Evolutionary conservation across 192 early-diverging fungal species (phyloP), one percentile per base, ranked within the genome.

Genomic region (Linnemannia schmuckeri): DNA sequence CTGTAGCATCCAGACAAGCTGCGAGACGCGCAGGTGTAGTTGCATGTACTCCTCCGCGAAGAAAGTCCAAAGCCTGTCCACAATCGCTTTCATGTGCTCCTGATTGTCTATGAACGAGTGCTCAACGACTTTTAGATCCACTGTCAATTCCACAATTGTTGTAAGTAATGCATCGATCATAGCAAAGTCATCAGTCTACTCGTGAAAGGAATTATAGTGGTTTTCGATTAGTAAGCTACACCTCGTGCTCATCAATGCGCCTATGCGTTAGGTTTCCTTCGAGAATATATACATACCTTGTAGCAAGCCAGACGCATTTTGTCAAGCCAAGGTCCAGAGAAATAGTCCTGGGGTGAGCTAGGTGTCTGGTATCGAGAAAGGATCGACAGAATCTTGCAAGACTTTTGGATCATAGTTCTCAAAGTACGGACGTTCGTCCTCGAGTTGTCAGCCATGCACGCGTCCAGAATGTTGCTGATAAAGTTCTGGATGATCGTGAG

Each of bases 1-100:
- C 77, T 89, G 83, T 66, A 97, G 85, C 69, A 89, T 76, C 91
- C 93, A 96, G 37, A 97, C 82, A 1, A 97, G 87, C 47, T 96
- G 89, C 0, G 94, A 91, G 1, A 91, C 91, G 10, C 93, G 91
- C 18, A 90, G 79, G 74, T 97, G 96, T 47, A 92, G 82, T 0
- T 91, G 72, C 49, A 90, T 79, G 20, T 89, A 85, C 24, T 90
- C 89, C 5, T 95, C 90, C 13, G 88, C 83, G 27, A 98, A 84
- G 68, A 92, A 94, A 8, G 76, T 76, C 97, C 97, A 98, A 22
- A 93, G 82, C 77, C 88, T 91, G 66, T 91, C 88, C 35, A 93
- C 82, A n/a, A 93, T 90, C 3, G 68, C 55, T 24, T 81, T 77
- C 35, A 90, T 83, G 46, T 89, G 83, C 18, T 81, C 68, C 13